Conservation (phyloP, 2,329 filamentous ascomycete genomes). For the Grosmannia serpens region DNA sequence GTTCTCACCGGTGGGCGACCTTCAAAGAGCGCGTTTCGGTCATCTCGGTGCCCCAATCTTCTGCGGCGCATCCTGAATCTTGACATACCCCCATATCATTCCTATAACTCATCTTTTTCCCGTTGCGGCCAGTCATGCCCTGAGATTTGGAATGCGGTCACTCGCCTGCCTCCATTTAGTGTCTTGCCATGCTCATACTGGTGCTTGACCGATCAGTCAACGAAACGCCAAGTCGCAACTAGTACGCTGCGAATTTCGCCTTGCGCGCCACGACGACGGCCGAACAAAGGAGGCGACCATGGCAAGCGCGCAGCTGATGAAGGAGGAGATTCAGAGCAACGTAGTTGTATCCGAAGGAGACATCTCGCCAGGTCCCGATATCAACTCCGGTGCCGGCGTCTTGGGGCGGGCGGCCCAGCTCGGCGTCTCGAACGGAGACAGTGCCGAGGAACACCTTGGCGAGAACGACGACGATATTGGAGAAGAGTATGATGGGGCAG, state of each 20-base stretch:
- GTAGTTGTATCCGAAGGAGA: constrained; percentile 38
- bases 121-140: not conserved
- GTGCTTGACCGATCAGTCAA: constrained; percentile 1
- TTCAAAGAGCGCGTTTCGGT: constrained; percentile 4
- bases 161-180: not conserved
- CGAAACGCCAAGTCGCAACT: not conserved
- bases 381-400: constrained; percentile 21
- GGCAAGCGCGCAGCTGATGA: constrained; percentile 41
- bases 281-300: constrained; percentile 18
- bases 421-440: constrained; percentile 19
- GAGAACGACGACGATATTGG: constrained; percentile 23
- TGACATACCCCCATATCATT: not conserved
- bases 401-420: constrained; percentile 13
- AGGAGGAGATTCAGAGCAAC: constrained; percentile 47
- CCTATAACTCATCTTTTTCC: not conserved
- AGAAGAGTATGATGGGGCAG: constrained; percentile 16
- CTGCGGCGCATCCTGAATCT: constrained; percentile 6
- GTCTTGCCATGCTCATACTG: constrained; percentile 9
- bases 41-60: constrained; percentile 1
- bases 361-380: constrained; percentile 12
- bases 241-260: not conserved
- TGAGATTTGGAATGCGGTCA: constrained; percentile 3
- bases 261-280: not conserved
- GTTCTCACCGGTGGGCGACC: not conserved
- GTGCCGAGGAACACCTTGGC: constrained; percentile 18